Conservation (phyloP, 768 basidiomycete genomes). For the Paxillus ammoniavirescens region DNA sequence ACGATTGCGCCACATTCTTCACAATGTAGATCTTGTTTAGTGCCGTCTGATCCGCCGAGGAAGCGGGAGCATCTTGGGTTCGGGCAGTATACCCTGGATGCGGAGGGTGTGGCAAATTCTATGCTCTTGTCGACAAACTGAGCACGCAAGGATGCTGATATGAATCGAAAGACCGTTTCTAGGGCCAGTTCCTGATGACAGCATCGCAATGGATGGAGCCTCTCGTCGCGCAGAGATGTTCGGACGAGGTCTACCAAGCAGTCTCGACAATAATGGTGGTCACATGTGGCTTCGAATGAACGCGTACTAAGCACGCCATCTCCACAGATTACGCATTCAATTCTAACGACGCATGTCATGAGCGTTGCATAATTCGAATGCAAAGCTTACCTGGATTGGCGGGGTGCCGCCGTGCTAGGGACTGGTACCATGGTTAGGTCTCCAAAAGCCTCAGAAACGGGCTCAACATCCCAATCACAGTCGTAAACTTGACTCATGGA, state of each 20-base stretch:
- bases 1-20: constrained; percentile 37
- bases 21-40: constrained; percentile 32
- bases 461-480: background rate
- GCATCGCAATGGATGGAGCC: constrained; percentile 51
- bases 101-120: constrained; percentile 45
- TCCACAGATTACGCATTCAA: constrained; percentile 41
- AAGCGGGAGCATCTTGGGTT: constrained; percentile 51
- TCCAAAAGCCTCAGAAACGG: background rate
- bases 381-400: constrained; percentile 3
- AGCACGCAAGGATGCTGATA: constrained; percentile 25
- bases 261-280: constrained; percentile 44
- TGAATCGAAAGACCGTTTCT: constrained; percentile 24
- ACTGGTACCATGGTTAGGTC: background rate
- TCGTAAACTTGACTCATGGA: background rate
- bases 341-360: constrained; percentile 12
- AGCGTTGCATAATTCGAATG: background rate
- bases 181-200: constrained; percentile 38
- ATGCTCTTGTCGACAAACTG: constrained; percentile 40
- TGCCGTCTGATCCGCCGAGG: constrained; percentile 38
- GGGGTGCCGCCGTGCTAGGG: background rate
- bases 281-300: constrained; percentile 42
- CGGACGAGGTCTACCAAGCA: constrained; percentile 44
- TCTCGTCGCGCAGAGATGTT: constrained; percentile 46
- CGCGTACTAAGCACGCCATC: constrained; percentile 28
- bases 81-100: constrained; percentile 51